Conservation (phyloP, 129 eudicot species). For the Chrysanthemum seticuspe region DNA sequence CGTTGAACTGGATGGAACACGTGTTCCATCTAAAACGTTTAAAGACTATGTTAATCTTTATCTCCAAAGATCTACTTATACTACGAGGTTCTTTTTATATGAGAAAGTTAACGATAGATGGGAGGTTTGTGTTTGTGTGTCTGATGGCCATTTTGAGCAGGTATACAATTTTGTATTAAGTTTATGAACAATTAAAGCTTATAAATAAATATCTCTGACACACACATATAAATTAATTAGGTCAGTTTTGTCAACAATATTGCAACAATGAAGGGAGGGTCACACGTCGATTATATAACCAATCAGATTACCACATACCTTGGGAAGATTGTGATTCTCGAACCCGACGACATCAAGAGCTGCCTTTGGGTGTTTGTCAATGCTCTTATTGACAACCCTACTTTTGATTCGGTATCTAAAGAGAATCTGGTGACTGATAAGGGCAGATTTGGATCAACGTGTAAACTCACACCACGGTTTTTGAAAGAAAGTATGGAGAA, state of each 20-base stretch:
- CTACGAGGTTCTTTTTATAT: slow-evolving; percentile 35
- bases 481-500: slow-evolving; percentile 65
- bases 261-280: slow-evolving; percentile 93
- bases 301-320: slow-evolving; percentile 69
- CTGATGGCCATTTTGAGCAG: slow-evolving; percentile 91
- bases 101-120: slow-evolving; percentile 70
- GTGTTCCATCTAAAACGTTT: slow-evolving; percentile 68
- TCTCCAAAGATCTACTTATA: slow-evolving; percentile 34
- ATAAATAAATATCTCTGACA: background rate
- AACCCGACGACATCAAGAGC: slow-evolving; percentile 70
- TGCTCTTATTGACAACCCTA: slow-evolving; percentile 98
- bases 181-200: background rate
- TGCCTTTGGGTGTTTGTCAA: slow-evolving; percentile 95
- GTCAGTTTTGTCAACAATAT: slow-evolving; percentile 92
- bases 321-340: slow-evolving; percentile 31
- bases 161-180: slow-evolving; percentile 20
- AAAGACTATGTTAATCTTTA: slow-evolving; percentile 70
- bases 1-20: slow-evolving; percentile 72
- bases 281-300: slow-evolving; percentile 90
- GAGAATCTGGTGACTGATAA: slow-evolving; percentile 78
- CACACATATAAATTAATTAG: slow-evolving; percentile 35
- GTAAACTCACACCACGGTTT: slow-evolving; percentile 70
- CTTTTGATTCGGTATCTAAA: slow-evolving; percentile 98
- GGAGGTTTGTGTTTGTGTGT: slow-evolving; percentile 72
- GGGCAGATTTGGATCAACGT: slow-evolving; percentile 78